Conservation (phyloP, 2,329 filamentous ascomycete genomes). For the Exophiala mesophila region DNA sequence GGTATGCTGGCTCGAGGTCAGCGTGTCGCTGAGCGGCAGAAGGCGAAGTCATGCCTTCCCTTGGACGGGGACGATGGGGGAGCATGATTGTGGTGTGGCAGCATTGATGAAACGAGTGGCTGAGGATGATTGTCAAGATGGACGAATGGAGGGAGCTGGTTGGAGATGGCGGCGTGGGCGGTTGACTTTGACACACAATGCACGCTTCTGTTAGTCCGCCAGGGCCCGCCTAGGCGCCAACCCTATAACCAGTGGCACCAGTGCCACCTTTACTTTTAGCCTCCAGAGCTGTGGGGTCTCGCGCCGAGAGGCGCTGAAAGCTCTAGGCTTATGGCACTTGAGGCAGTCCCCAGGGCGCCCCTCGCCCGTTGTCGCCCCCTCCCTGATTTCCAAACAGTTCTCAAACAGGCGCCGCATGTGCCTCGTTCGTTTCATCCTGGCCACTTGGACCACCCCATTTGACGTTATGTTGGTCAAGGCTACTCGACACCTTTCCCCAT, state of each 20-base stretch:
- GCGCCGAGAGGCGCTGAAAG: too few species aligned
- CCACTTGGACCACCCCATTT: not conserved
- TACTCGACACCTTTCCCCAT: not conserved
- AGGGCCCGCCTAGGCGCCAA: conserved; percentile 18
- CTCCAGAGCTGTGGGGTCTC: too few species aligned
- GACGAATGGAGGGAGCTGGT: conserved; percentile 11
- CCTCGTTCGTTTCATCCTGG: conserved; percentile 7
- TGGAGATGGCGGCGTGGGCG: conserved; percentile 12
- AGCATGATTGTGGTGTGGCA: conserved; percentile 13
- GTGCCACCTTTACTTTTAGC: too few species aligned
- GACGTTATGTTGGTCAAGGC: not conserved
- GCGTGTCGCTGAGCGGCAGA: conserved; percentile 20
- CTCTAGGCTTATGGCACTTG: conserved; percentile 8
- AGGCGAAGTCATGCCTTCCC: too few species aligned
- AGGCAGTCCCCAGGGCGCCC: conserved; percentile 2
- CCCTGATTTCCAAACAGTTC: conserved; percentile 22
- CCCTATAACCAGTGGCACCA: conserved; percentile 7
- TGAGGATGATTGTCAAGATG: conserved; percentile 16
- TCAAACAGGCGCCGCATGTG: conserved; percentile 25
- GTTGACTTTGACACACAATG: conserved; percentile 10
- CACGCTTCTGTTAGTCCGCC: too few species aligned
- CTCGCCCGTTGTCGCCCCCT: conserved; percentile 11
- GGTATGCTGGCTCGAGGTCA: conserved; percentile 9
- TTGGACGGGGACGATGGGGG: conserved; percentile 7
- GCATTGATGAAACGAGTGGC: conserved; percentile 27